Conservation (phyloP, 768 basidiomycete genomes). For the Lentinula detonsa region DNA sequence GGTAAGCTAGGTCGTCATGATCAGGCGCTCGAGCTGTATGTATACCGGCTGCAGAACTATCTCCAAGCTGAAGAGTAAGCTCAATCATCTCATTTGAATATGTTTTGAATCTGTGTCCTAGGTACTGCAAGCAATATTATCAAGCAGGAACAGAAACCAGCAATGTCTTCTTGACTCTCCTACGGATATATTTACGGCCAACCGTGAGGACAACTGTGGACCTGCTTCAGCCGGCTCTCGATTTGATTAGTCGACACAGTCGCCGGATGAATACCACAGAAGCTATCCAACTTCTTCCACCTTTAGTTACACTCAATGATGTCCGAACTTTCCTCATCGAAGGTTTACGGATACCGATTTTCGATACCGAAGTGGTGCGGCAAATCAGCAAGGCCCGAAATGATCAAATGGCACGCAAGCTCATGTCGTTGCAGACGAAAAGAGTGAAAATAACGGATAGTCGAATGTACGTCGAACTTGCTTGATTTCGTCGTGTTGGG, state of each 20-base stretch:
- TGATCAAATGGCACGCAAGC: conserved; percentile 65
- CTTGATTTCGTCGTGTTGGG: conserved; percentile 1
- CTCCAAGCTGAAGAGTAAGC: conserved; percentile 83
- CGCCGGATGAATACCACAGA: conserved; percentile 76
- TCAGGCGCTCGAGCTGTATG: conserved; percentile 92
- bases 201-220: conserved; percentile 41
- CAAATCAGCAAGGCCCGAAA: conserved; percentile 68
- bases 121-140: conserved; percentile 88
- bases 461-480: conserved; percentile 67
- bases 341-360: conserved; percentile 57
- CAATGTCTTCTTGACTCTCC: conserved; percentile 75
- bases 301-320: conserved; percentile 79
- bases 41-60: conserved; percentile 80
- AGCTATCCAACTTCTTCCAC: conserved; percentile 83
- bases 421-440: conserved; percentile 74
- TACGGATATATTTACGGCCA: conserved; percentile 84
- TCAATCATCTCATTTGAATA: not conserved
- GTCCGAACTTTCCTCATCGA: conserved; percentile 75
- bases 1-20: conserved; percentile 90
- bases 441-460: conserved; percentile 88
- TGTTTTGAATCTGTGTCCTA: conserved; percentile 20
- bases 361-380: conserved; percentile 64
- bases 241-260: conserved; percentile 82
- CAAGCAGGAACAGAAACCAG: conserved; percentile 46
- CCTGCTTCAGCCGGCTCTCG: conserved; percentile 76